Evolutionary conservation across 2,329 filamentous ascomycete species (phyloP), one percentile per base, ranked within the genome.

Genomic region (Blumeria graminis): DNA sequence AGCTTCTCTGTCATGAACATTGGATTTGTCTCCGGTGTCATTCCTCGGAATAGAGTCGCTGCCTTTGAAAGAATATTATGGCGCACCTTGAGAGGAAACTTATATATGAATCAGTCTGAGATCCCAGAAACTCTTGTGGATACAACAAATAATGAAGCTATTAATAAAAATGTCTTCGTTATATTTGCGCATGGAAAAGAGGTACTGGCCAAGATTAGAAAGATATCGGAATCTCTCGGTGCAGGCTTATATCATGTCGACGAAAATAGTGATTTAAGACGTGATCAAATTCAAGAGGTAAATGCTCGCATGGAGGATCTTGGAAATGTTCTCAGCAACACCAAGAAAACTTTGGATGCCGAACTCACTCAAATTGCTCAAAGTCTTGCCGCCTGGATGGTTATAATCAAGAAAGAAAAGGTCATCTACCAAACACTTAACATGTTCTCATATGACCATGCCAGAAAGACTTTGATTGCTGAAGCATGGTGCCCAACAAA

Each of bases 31-130:
- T 86, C 92, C 56, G 92, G 92, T 70, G 92, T 96, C 63, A 96
- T 98, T 64, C 80, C 86, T 39, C 81, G 92, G 56, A 90, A 96
- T 66, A 82, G 90, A 55, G 90, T 98, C 59, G 89, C 83, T 13
- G 86, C 90, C 32, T 98, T 98, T 67, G 93, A 98, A 72, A 84
- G 92, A 58, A 98, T 98, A 63, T 76, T 98, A 55, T 98, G 92
- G 92, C 81, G 92, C 65, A 95, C 93, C 0, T 79, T 98, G 45
- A 87, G 92, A 69, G 92, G 92, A 65, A 98, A 98, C 70, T 74
- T 98, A 61, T 98, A 96, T 76, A 98, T 98, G 92, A 98, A 98
- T 71, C 93, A 98, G 74, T 90, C 90, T 43, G 92, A 98, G 74
- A 98, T 98, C 60, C 82, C 88, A 7, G 90, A 98, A 68, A 81